Evolutionary conservation across 805 yeast genomes (phyloP).

Genomic region (Sugiyamaella americana): DNA sequence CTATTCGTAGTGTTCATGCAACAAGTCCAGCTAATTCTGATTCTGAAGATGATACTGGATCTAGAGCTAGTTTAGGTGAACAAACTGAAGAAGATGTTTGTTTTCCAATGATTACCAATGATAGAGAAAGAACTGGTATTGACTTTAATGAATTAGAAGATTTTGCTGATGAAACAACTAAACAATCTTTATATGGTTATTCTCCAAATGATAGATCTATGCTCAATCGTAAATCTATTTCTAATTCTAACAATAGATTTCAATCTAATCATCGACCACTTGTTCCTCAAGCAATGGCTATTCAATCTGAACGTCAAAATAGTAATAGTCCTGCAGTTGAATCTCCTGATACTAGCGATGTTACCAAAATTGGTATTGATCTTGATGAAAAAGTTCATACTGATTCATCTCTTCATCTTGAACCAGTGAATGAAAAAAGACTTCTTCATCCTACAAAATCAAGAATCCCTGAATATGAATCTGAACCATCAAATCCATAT

Average conservation of each 20-base stretch:
- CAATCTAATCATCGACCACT: constrained; percentile 14
- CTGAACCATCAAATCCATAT: constrained; percentile 2
- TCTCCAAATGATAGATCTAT: background rate
- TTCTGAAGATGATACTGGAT: constrained; percentile 28
- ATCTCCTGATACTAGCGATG: constrained; percentile 10
- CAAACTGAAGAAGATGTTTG: constrained; percentile 92
- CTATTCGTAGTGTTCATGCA: constrained; percentile 42
- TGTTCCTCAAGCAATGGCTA: constrained; percentile 14
- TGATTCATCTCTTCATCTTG: background rate
- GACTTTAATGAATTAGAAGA: constrained; percentile 89
- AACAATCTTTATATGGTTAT: constrained; percentile 27
- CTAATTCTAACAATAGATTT: background rate
- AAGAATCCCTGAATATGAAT: background rate
- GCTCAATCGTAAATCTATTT: background rate
- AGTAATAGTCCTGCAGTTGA: background rate
- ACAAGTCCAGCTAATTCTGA: constrained; percentile 5
- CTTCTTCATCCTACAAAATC: background rate
- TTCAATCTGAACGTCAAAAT: constrained; percentile 1
- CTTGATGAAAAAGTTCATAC: constrained; percentile 3
- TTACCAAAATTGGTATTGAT: constrained; percentile 9
- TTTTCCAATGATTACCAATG: constrained; percentile 80
- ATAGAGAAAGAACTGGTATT: constrained; percentile 61
- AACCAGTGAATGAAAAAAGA: background rate
- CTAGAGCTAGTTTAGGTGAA: constrained; percentile 48
- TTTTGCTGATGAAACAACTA: constrained; percentile 46